Evolutionary conservation across 2,329 filamentous ascomycete genomes (phyloP), one percentile per base, ranked within the genome.

Genomic region (Talaromyces pinophilus): DNA sequence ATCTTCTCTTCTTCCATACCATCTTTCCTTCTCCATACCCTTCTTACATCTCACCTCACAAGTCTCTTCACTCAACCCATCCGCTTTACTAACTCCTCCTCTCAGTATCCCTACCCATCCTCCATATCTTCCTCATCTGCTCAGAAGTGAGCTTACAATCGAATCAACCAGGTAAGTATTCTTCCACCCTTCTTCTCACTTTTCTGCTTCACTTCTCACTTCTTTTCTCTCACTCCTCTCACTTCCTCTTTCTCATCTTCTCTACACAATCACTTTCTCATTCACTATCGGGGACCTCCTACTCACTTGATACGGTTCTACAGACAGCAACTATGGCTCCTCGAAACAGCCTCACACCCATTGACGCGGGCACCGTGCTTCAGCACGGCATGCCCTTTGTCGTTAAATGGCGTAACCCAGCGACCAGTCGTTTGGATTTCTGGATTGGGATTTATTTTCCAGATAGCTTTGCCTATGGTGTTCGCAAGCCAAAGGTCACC

Each of bases 381-480:
- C 40, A 42, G 6, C 52, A 52, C 25, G 64, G 64, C 1, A 57
- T 59, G 50, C 17, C 38, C 4, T 66, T 59, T n/a, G 52, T 66
- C 7, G 42, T 66, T 3, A 66, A 63, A 17, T 66, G 52, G 50
- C 22, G 50, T 17, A 66, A 66, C 3, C 19, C n/a, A n/a, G 59
- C 30, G 1, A 44, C 19, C 33, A 63, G n/a, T 17, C 50, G 13
- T 17, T 1, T 50, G 5, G 64, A 66, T 2, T 30, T 59, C 25
- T 66, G 64, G 64, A 33, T 66, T n/a, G 64, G 64, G 8, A 22
- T 66, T 0, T 22, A 63, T 30, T 5, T 64, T 11, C 40, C 59
- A 8, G 25, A 54, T 8, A 28, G 17, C 25, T 4, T 52, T 17
- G 59, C 59, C 1, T 22, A 8, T 4, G 44, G 10, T 35, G 38